Conservation (phyloP, 2,329 filamentous ascomycete genomes). For the Thielaviopsis euricoi region DNA sequence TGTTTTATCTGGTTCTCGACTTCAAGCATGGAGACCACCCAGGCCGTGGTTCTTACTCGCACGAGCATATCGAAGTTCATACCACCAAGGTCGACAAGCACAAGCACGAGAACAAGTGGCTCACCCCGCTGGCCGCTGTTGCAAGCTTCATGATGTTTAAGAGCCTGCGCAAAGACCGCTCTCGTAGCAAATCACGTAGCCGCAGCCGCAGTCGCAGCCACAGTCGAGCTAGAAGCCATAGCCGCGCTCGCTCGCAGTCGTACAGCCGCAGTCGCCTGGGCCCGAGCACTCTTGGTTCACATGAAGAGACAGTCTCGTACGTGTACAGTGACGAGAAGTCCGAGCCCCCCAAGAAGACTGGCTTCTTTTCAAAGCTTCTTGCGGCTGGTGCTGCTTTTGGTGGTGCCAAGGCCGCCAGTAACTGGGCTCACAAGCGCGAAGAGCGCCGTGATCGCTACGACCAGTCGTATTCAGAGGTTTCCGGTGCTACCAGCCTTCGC, state of each 20-base stretch:
- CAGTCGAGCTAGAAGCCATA: conserved; percentile 1
- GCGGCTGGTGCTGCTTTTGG: conserved; percentile 45
- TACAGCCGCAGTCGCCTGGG: conserved; percentile 25
- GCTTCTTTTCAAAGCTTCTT: conserved; percentile 42
- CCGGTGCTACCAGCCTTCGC: conserved; percentile 41
- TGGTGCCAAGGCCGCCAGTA: conserved; percentile 44
- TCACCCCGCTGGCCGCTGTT: conserved; percentile 36
- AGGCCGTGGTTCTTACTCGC: conserved; percentile 30
- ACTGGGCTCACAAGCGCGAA: conserved; percentile 24
- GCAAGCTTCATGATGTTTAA: conserved; percentile 33
- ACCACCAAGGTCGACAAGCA: conserved; percentile 18
- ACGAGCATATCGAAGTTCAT: conserved; percentile 22
- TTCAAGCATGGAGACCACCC: conserved; percentile 45
- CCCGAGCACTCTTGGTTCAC: conserved; percentile 32
- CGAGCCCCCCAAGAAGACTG: conserved; percentile 19
- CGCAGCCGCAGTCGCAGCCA: conserved; percentile 20
- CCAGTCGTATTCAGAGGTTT: conserved; percentile 47
- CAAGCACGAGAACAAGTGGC: conserved; percentile 25
- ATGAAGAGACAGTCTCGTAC: conserved; percentile 45
- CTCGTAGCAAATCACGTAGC: conserved; percentile 24
- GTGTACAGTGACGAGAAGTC: conserved; percentile 38
- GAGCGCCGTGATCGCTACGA: conserved; percentile 36
- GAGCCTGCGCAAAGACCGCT: conserved; percentile 22
- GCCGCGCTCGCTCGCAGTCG: conserved; percentile 17
- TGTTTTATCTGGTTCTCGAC: conserved; percentile 65